Conservation (phyloP, 176 grass and related monocot species). For the Luzula sylvatica region DNA sequence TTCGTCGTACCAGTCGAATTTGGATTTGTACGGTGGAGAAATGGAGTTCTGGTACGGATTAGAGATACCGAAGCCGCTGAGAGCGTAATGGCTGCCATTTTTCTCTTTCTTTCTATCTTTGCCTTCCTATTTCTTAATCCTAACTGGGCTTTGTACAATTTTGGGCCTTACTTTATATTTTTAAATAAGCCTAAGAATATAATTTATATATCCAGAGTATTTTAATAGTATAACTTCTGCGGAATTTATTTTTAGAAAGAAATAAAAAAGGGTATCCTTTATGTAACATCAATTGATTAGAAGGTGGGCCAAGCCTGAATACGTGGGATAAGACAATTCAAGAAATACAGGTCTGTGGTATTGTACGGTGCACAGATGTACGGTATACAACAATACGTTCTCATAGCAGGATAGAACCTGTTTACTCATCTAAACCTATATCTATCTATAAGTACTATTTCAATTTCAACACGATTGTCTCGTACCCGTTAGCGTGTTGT, state of each 20-base stretch:
- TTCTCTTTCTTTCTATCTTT: background rate
- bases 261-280: background rate
- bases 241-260: no score
- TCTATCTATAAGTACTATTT: background rate
- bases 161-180: background rate
- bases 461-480: background rate
- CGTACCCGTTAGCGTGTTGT: constrained; percentile 20
- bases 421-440: background rate
- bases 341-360: background rate
- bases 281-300: no score
- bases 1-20: background rate
- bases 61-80: background rate
- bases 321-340: constrained; percentile 1
- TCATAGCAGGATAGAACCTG: constrained; percentile 19
- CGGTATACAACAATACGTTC: background rate
- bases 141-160: background rate
- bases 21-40: background rate
- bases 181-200: no score
- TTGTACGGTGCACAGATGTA: background rate
- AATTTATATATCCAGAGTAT: no score
- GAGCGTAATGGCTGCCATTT: constrained; percentile 16
- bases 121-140: no score
- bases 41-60: constrained; percentile 4
- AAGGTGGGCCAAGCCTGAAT: background rate
- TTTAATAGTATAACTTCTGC: no score